A percentile compares a stretch with the other conserved stretches of the same genome.
Evolutionary conservation across 129 eudicot genomes (phyloP).

Genomic region (Silybum marianum): DNA sequence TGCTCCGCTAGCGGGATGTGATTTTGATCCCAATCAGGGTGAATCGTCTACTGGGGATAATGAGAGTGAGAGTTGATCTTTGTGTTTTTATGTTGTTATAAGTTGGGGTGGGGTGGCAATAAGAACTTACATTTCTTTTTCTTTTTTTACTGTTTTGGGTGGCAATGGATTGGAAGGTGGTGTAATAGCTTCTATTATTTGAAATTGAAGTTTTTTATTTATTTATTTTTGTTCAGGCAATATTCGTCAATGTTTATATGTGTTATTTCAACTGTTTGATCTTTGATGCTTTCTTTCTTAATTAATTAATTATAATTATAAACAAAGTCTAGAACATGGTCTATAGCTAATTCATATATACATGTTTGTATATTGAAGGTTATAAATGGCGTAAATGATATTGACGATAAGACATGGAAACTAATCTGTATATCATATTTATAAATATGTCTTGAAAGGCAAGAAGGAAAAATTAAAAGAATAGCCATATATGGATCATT

Average conservation of each 20-base stretch:
- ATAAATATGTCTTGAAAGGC: too few relatives aligned
- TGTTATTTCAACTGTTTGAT: background rate
- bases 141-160: background rate
- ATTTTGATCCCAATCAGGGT: background rate
- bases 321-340: background rate
- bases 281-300: background rate
- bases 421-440: too few relatives aligned
- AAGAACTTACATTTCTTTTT: background rate
- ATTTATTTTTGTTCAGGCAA: background rate
- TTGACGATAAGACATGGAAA: too few relatives aligned
- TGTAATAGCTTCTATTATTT: background rate
- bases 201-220: background rate
- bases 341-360: too few relatives aligned
- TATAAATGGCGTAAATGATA: too few relatives aligned
- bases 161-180: background rate
- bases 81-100: background rate
- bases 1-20: background rate
- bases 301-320: too few relatives aligned
- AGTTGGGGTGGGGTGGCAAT: background rate
- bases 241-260: background rate
- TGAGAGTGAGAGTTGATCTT: background rate
- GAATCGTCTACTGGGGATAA: background rate
- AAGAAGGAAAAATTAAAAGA: too few relatives aligned
- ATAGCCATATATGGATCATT: too few relatives aligned
- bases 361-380: too few relatives aligned